These are phyloP conservation scores for Boletus coccyginus DNA, from an alignment of 768 basidiomycete species.

Conservation along the genomic window DNA sequence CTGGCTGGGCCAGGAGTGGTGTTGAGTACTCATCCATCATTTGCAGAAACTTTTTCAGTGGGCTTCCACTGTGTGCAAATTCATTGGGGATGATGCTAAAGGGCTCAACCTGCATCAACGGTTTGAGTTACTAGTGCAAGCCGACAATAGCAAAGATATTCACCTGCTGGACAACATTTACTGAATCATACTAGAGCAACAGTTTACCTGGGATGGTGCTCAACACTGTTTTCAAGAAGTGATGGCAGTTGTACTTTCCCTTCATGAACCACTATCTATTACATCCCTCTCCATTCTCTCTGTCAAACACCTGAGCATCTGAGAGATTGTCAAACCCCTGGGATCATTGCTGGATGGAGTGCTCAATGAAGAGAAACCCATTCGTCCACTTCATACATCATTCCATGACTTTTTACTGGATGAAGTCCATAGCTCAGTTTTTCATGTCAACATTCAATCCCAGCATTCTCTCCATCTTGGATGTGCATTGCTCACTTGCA, in stretches of 20 bases:
- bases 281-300: too few species aligned
- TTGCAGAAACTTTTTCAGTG: slow-evolving; percentile 26
- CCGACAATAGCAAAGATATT: too few species aligned
- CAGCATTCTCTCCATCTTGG: neutral
- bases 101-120: neutral
- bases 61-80: slow-evolving; percentile 18
- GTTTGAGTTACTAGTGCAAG: neutral
- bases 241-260: neutral
- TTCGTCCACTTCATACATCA: neutral
- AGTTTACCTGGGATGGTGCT: neutral
- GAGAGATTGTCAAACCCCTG: neutral
- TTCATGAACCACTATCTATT: neutral
- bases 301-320: too few species aligned
- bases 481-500: neutral
- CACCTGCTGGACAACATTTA: neutral
- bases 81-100: slow-evolving; percentile 4
- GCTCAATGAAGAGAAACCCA: neutral
- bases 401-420: slow-evolving; percentile 2
- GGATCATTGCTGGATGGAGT: slow-evolving; percentile 1
- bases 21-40: slow-evolving; percentile 7
- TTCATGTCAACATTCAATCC: neutral
- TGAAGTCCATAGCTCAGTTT: neutral
- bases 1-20: slow-evolving; percentile 4
- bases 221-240: neutral
- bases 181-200: neutral